These are phyloP conservation scores for Penicillium bialowiezense DNA, from an alignment of 495 filamentous ascomycete genomes.

Conservation along the genomic window DNA sequence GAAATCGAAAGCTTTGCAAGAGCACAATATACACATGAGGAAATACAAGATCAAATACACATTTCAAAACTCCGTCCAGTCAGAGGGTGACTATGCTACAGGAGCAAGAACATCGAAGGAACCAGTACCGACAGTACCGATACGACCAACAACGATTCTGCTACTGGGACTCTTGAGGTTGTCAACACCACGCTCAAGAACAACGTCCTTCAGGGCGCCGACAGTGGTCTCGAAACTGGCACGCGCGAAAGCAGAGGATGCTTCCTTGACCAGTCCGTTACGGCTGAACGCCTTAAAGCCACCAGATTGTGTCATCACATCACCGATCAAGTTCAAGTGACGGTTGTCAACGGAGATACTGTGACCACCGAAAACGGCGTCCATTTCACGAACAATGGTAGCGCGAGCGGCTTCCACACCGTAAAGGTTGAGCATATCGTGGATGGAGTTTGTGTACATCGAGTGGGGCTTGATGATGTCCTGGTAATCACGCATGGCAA, in stretches of 20 bases:
- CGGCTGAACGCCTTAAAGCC: constrained; percentile 88
- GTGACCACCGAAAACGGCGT: constrained; percentile 83
- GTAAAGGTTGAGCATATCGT: constrained; percentile 76
- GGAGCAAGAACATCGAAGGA: constrained; percentile 83
- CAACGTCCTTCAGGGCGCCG: constrained; percentile 86
- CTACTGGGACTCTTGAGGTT: constrained; percentile 80
- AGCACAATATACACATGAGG: constrained; percentile 22
- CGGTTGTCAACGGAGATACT: constrained; percentile 90
- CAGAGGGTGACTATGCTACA: constrained; percentile 41
- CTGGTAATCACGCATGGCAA: constrained; percentile 83
- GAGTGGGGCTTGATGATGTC: constrained; percentile 83
- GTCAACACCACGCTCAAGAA: constrained; percentile 86
- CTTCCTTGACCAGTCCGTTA: constrained; percentile 72
- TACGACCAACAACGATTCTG: constrained; percentile 81
- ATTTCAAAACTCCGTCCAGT: constrained; percentile 18
- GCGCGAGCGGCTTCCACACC: constrained; percentile 90
- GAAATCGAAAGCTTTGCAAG: constrained; percentile 11
- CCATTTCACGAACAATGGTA: constrained; percentile 84
- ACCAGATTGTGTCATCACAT: constrained; percentile 91
- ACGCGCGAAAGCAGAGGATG: constrained; percentile 87
- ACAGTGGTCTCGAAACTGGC: constrained; percentile 99
- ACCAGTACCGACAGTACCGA: constrained; percentile 82
- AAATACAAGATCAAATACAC: constrained; percentile 4
- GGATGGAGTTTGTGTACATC: constrained; percentile 90
- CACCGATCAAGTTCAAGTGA: constrained; percentile 92